Base-by-base conservation (phyloP, 1,284 basidiomycete genomes). In the Ustilago sp. region DNA sequence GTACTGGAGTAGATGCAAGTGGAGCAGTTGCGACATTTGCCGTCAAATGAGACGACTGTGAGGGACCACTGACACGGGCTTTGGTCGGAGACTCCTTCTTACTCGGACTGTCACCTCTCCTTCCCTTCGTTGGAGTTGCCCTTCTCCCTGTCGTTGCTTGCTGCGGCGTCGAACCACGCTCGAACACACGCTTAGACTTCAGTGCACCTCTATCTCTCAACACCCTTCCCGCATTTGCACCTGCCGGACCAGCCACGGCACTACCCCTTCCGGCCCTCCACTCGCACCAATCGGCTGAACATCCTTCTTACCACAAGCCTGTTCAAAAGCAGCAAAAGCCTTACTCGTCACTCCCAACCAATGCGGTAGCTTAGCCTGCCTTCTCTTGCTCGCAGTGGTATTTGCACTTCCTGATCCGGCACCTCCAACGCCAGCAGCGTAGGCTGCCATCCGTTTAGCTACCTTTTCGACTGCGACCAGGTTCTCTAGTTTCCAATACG, bases 261-360 rank as follows among this genome's bases (percentile, higher is more conserved):
- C 60, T 45, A 0, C 60, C 50, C 34, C 48, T 28, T 8, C 57
- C 35, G 8, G 51, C 63, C 9, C 28, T 4, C 34, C 53, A 15
- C 23, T 48, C 48, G 50, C 43, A 8, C 63, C 63, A 4, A 77
- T 38, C 8, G 74, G 19, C 3, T 69, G 56, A 1, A 77, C 63
- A 2, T 63, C 12, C 1, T 34, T 23, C 31, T 77, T 77, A 13
- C 79, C 79, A 39, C 80, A 82, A 15, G 73, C 76, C 36, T 52
- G 63, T 53, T 80, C 77, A 68, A 80, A 81, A 4, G 77, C 73
- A 1, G 77, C 81, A 74, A 81, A 83, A 12, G 77, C 71, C 13
- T 58, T 54, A 19, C 74, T 79, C 0, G 80, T 78, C 3, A 64
- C 39, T 54, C 67, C 32, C 36, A 81, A 17, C 81, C 81, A 83